Conservation (phyloP, 352 stramenopile genomes). For the Phytophthora meadii region DNA sequence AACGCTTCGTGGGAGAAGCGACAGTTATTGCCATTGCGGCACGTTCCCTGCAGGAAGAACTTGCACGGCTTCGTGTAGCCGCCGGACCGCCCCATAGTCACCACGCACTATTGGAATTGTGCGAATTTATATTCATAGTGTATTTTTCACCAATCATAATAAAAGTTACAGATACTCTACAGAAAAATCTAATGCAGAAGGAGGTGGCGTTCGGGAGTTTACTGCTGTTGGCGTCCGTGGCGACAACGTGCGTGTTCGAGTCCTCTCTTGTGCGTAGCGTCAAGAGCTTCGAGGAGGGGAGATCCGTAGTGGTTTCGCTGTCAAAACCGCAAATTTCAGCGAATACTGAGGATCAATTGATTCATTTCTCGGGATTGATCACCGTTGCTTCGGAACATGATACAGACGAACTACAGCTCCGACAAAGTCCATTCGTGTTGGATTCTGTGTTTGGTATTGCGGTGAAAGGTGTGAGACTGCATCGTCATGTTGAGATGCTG, state of each 20-base stretch:
- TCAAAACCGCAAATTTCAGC: constrained; percentile 23
- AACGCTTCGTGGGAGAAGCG: constrained; percentile 63
- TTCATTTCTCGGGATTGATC: constrained; percentile 64
- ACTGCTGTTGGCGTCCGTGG: constrained; percentile 55
- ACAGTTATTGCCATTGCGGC: constrained; percentile 74
- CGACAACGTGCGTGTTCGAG: constrained; percentile 66
- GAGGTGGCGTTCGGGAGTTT: constrained; percentile 54
- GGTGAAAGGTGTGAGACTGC: constrained; percentile 66
- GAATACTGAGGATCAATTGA: constrained; percentile 39
- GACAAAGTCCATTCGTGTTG: constrained; percentile 61
- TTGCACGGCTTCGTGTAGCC: constrained; percentile 53
- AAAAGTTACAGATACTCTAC: neutral
- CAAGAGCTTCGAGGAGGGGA: constrained; percentile 60
- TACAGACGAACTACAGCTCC: constrained; percentile 23
- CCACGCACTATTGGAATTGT: constrained; percentile 1
- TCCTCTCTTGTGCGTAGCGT: constrained; percentile 53
- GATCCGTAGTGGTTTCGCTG: constrained; percentile 38
- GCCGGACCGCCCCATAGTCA: constrained; percentile 23
- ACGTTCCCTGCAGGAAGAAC: constrained; percentile 77
- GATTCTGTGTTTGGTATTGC: constrained; percentile 69
- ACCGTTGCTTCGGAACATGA: constrained; percentile 32
- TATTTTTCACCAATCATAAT: constrained; percentile 3
- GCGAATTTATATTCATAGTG: neutral
- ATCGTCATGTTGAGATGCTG: constrained; percentile 79
- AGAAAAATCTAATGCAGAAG: constrained; percentile 29